Percentiles rank a stretch among this genome's conserved stretches.
phyloP scores from a whole-genome alignment of 2,329 filamentous ascomycete species.

The Laburnicola sp. region DNA sequence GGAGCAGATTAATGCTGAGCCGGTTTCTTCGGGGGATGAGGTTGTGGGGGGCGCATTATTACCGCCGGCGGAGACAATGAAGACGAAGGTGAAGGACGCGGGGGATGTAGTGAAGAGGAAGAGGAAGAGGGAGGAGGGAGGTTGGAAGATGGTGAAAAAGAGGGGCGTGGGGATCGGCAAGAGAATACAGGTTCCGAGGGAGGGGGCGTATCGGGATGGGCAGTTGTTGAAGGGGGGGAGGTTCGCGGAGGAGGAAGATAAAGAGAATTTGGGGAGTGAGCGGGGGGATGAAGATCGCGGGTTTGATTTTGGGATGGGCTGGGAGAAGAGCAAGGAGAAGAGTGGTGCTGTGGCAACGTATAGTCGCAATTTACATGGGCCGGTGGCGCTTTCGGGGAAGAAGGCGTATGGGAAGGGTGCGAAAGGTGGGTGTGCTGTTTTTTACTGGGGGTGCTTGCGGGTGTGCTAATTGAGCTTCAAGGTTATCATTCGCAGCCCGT shows the following conservation, averaged over 20 bases:
- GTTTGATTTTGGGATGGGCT: conserved; percentile 16
- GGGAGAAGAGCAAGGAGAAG: conserved; percentile 10
- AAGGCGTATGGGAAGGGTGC: not conserved
- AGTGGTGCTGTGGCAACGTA: not conserved
- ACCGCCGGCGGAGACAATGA: no score
- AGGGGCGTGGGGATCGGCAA: no score
- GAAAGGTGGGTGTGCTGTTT: not conserved
- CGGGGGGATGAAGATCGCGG: not conserved
- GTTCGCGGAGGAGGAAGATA: conserved; percentile 16
- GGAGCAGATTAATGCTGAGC: conserved; percentile 24
- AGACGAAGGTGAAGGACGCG: no score
- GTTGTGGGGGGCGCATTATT: no score
- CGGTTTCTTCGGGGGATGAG: conserved; percentile 30
- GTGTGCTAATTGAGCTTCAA: not conserved
- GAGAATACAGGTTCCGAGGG: conserved; percentile 11
- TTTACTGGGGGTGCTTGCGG: not conserved
- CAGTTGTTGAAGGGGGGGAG: conserved; percentile 13
- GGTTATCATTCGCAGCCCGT: not conserved
- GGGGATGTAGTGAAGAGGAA: no score
- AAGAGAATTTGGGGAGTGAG: conserved; percentile 19
- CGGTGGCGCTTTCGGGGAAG: not conserved
- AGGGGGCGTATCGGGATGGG: conserved; percentile 13
- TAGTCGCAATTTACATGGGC: conserved; percentile 11
- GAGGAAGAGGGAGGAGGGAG: no score
- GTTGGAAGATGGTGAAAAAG: no score